Percentiles rank a stretch among this genome's conserved stretches.
Conservation (phyloP, 768 basidiomycete genomes). For the Mycena latifolia region DNA sequence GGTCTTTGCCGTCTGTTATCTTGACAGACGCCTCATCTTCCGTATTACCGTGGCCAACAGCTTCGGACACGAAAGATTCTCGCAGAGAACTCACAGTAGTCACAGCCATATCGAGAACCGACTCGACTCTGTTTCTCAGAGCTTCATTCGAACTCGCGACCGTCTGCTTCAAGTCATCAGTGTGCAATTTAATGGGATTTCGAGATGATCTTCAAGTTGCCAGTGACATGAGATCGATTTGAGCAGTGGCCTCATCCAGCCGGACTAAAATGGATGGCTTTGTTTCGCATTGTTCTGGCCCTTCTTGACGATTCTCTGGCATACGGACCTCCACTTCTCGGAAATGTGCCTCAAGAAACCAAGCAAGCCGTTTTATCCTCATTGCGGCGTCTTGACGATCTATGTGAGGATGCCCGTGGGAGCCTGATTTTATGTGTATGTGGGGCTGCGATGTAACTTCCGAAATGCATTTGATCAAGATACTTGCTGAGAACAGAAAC, state of each 20-base stretch:
- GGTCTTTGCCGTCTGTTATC: too few relatives aligned
- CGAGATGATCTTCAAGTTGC: constrained; percentile 62
- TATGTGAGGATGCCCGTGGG: constrained; percentile 74
- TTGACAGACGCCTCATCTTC: too few relatives aligned
- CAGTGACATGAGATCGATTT: constrained; percentile 87
- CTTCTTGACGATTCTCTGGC: constrained; percentile 68
- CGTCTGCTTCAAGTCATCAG: constrained; percentile 54
- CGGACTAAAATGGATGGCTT: constrained; percentile 82
- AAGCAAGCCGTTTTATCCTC: constrained; percentile 75
- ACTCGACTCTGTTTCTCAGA: constrained; percentile 84
- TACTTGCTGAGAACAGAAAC: neutral
- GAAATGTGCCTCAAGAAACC: constrained; percentile 96
- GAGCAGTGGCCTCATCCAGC: constrained; percentile 87
- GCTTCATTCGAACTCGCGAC: constrained; percentile 78
- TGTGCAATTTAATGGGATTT: constrained; percentile 14
- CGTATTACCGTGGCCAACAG: constrained; percentile 31
- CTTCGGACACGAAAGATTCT: constrained; percentile 72
- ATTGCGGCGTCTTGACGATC: constrained; percentile 59
- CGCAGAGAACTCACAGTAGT: constrained; percentile 80
- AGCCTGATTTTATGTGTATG: constrained; percentile 61
- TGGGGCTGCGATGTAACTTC: constrained; percentile 72
- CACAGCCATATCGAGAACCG: constrained; percentile 92
- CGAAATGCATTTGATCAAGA: constrained; percentile 21
- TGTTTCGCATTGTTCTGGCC: constrained; percentile 63
- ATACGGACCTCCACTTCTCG: constrained; percentile 89